A percentile compares a stretch with the other conserved stretches of the same genome.
Conservation (phyloP, 2,329 filamentous ascomycete species). For the Lecanicillium sp. region DNA sequence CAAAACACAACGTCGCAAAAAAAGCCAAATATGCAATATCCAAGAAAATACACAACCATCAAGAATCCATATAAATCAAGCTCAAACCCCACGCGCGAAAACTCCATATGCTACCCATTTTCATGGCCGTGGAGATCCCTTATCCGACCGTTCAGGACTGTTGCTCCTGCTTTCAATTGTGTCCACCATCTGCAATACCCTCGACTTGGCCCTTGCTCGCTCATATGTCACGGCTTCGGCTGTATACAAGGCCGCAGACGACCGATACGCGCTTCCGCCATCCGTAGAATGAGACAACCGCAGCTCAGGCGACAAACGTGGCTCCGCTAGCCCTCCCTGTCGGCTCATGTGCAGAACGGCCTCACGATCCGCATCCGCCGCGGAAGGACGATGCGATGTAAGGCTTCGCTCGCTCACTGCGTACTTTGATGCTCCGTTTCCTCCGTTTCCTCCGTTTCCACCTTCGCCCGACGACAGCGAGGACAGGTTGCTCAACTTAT, state of each 20-base stretch:
- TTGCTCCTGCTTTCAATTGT: slow-evolving; percentile 39
- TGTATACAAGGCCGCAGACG: slow-evolving; percentile 29
- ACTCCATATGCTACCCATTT: not conserved
- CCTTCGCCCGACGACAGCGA: not conserved
- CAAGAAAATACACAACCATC: not conserved
- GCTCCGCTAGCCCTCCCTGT: slow-evolving; percentile 9
- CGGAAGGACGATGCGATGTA: slow-evolving; percentile 3
- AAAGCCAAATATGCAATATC: not conserved
- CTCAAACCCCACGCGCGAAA: slow-evolving; percentile 1
- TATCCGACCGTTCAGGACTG: slow-evolving; percentile 25
- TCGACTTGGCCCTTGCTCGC: slow-evolving; percentile 27
- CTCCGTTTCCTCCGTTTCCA: not conserved
- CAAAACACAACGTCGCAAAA: slow-evolving; percentile 1
- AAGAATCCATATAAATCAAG: slow-evolving; percentile 2
- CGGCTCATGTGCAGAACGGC: slow-evolving; percentile 8
- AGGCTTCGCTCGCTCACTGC: slow-evolving; percentile 4
- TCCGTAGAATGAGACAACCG: slow-evolving; percentile 20
- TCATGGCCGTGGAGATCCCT: too few relatives aligned
- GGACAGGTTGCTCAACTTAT: slow-evolving; percentile 16
- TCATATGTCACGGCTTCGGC: slow-evolving; percentile 40
- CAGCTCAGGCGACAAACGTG: slow-evolving; percentile 10
- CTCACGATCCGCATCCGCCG: slow-evolving; percentile 5
- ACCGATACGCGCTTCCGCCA: slow-evolving; percentile 15
- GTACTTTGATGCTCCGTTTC: too few relatives aligned
- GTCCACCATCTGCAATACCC: slow-evolving; percentile 49